Evolutionary conservation across 768 basidiomycete genomes (phyloP).

Genomic region (Suillus spraguei): DNA sequence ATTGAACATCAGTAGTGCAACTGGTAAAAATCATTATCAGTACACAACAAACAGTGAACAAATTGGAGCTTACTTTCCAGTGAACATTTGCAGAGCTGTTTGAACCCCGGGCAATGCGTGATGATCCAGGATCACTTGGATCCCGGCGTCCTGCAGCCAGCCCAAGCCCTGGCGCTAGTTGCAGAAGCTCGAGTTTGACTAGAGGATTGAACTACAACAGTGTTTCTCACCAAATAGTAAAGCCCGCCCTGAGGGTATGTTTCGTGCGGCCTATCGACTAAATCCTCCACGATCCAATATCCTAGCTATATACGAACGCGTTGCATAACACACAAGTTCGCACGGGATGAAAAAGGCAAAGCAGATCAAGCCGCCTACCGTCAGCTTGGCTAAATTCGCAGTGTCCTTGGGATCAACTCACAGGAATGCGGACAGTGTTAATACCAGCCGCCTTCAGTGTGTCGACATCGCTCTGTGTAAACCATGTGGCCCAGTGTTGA

Average conservation of each 20-base stretch:
- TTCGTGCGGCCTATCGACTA: constrained; percentile 65
- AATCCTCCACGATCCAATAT: constrained; percentile 78
- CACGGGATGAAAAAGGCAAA: background rate
- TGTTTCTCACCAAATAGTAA: constrained; percentile 52
- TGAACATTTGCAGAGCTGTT: constrained; percentile 60
- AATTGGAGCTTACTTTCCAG: constrained; percentile 54
- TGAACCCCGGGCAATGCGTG: constrained; percentile 76
- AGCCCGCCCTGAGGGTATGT: constrained; percentile 74
- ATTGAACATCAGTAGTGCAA: constrained; percentile 68
- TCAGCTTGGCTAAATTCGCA: background rate
- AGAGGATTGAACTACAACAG: background rate
- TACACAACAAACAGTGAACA: background rate
- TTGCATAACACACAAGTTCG: background rate
- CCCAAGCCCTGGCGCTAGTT: constrained; percentile 61
- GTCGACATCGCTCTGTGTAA: constrained; percentile 62
- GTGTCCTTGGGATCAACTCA: constrained; percentile 32
- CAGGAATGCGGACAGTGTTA: constrained; percentile 79
- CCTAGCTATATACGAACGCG: constrained; percentile 54
- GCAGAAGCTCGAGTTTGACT: constrained; percentile 1
- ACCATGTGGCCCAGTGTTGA: constrained; percentile 76
- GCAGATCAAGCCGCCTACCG: background rate
- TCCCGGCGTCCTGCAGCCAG: constrained; percentile 63
- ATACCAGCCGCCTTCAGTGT: constrained; percentile 56
- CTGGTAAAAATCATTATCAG: constrained; percentile 35
- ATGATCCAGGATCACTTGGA: constrained; percentile 67